Conservation (phyloP, 352 stramenopile species). For the Globisporangium nunn region DNA sequence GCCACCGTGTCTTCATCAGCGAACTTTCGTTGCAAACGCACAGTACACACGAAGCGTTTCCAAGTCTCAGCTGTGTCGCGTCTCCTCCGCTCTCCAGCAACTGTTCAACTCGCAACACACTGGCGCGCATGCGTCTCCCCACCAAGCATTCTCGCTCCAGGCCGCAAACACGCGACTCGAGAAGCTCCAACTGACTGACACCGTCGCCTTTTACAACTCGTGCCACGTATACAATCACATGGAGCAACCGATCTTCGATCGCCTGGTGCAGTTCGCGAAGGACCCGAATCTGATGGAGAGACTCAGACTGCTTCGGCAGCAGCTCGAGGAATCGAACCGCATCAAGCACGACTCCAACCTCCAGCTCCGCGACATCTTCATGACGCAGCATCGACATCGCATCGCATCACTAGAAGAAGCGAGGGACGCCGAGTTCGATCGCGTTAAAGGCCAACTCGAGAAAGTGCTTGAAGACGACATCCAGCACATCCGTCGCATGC, state of each 20-base stretch:
- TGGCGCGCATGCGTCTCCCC: constrained; percentile 17
- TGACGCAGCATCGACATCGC: constrained; percentile 28
- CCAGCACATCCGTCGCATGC: constrained; percentile 53
- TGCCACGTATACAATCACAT: constrained; percentile 60
- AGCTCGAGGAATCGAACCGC: constrained; percentile 37
- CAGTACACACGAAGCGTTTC: constrained; percentile 43
- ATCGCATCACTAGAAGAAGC: constrained; percentile 32
- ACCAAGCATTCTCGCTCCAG: constrained; percentile 53
- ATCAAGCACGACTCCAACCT: constrained; percentile 41
- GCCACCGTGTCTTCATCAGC: not conserved
- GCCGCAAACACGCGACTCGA: constrained; percentile 27
- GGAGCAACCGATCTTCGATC: constrained; percentile 59
- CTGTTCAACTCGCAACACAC: constrained; percentile 30
- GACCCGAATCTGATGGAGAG: constrained; percentile 54
- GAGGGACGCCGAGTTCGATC: constrained; percentile 28
- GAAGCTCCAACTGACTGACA: constrained; percentile 55
- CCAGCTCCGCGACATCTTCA: constrained; percentile 47
- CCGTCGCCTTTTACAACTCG: constrained; percentile 47
- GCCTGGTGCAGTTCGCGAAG: constrained; percentile 57
- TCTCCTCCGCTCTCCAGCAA: constrained; percentile 41
- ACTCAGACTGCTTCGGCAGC: constrained; percentile 35
- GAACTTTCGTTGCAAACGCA: not conserved
- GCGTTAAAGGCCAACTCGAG: constrained; percentile 41
- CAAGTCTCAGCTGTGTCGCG: constrained; percentile 44
- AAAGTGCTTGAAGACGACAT: constrained; percentile 51